phyloP scores from a whole-genome alignment of 1,284 basidiomycete genomes.

The Blastosporella zonata region DNA sequence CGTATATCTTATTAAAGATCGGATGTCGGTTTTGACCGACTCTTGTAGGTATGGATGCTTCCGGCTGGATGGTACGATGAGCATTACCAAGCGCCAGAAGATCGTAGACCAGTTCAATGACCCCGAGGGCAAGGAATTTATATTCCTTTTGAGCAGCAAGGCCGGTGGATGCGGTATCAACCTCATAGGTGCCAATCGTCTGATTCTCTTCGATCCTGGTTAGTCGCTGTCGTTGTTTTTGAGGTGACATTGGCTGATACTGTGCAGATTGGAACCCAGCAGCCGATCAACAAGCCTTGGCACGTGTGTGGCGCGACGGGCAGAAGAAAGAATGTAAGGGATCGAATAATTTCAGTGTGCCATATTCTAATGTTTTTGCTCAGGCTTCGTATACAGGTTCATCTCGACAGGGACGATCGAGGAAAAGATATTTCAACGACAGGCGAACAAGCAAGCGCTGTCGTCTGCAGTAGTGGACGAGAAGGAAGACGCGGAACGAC shows the following conservation, averaged over 20 bases:
- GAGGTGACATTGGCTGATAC: not conserved
- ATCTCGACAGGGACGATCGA: slow-evolving; percentile 98
- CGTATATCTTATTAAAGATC: slow-evolving; percentile 17
- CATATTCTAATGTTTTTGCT: not conserved
- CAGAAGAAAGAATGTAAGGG: slow-evolving; percentile 96
- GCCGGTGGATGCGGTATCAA: slow-evolving; percentile 99
- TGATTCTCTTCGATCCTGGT: slow-evolving; percentile 97
- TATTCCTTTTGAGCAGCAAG: slow-evolving; percentile 95
- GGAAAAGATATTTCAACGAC: slow-evolving; percentile 97
- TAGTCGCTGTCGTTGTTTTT: slow-evolving; percentile 19
- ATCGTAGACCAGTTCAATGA: slow-evolving; percentile 98
- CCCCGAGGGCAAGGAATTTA: slow-evolving; percentile 91
- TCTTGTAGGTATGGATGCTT: slow-evolving; percentile 82
- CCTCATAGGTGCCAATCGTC: slow-evolving; percentile 93
- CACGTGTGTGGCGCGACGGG: slow-evolving; percentile 98
- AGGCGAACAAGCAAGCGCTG: slow-evolving; percentile 94
- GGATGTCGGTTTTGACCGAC: not conserved
- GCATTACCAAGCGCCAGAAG: slow-evolving; percentile 93
- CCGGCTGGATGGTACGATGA: slow-evolving; percentile 93
- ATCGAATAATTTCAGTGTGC: not conserved
- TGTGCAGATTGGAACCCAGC: slow-evolving; percentile 94
- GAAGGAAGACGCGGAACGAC: slow-evolving; percentile 92
- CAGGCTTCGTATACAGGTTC: slow-evolving; percentile 97
- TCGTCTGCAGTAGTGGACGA: slow-evolving; percentile 98
- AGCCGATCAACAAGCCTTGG: slow-evolving; percentile 96